Evolutionary conservation across 495 filamentous ascomycete species (phyloP), one percentile per base, ranked within the genome.

Genomic region (Penicillium coffeae): DNA sequence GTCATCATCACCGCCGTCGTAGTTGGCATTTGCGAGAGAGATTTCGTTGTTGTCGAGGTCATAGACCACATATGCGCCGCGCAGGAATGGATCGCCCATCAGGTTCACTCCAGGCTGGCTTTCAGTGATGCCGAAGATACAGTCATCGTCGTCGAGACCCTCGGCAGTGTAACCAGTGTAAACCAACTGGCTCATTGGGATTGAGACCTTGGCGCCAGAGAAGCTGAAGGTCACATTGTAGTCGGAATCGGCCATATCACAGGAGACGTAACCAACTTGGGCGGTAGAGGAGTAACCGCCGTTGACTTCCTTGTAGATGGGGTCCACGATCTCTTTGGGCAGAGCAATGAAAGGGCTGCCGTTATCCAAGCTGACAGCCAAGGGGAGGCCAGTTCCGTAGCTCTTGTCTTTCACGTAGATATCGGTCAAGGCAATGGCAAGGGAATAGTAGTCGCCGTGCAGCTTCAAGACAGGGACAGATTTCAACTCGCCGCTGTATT

Each of bases 1-100:
- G 40, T 79, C 76, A 15, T 77, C 74, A 9, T 71, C 56, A 0
- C 83, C 86, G 2, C 79, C 70, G 63, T 90, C 86, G 64, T 88
- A 90, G 50, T 79, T 83, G 0, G 89, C 89, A 59, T 87, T 82
- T 3, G 88, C 90, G 42, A 96, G 70, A 1, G 62, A 65, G 51
- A 95, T 88, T 68, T 88, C 74, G 66, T 92, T 87, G 63, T 89
- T 92, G 12, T 76, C 78, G 33, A 95, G 72, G 55, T 95, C 88
- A 56, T 89, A 96, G 3, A 96, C 90, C 6, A 93, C 82, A 57
- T 96, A 96, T 0, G 90, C 90, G 30, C 84, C 85, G 27, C 90
- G 76, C n/a, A 96, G 76, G 72, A 96, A 96, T 0, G 89, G 89
- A 59, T 95, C 90, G 19, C 90, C 90, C 18, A 96, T 69, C 2